Conservation (phyloP, 139 green algal genomes). For the Chlamydomonas urium region DNA sequence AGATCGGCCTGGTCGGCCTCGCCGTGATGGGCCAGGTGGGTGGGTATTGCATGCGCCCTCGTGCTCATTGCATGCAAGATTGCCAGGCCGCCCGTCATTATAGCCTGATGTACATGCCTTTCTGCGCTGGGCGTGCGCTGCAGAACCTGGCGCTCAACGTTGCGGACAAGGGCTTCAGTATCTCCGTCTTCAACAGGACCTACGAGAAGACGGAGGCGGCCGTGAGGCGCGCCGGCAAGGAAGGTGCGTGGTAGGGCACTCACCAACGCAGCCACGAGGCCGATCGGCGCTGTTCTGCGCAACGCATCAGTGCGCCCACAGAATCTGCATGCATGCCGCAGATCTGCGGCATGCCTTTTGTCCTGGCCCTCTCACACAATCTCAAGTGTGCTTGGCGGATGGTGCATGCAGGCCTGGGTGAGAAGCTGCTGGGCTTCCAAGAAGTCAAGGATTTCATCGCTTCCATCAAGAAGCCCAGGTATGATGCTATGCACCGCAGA, state of each 20-base stretch:
- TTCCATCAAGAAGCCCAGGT: slow-evolving; percentile 88
- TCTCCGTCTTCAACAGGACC: slow-evolving; percentile 95
- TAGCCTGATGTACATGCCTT: not conserved
- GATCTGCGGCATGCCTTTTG: too few species aligned
- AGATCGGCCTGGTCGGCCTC: slow-evolving; percentile 91
- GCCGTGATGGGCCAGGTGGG: slow-evolving; percentile 98
- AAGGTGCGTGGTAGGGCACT: too few species aligned
- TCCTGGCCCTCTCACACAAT: too few species aligned
- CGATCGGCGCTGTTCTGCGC: not conserved
- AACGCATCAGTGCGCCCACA: too few species aligned
- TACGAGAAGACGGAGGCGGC: slow-evolving; percentile 92
- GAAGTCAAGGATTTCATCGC: slow-evolving; percentile 90
- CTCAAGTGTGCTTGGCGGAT: too few species aligned
- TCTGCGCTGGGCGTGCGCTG: not conserved
- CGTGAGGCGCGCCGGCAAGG: slow-evolving; percentile 86
- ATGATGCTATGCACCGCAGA: slow-evolving; percentile 12
- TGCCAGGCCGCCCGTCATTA: too few species aligned
- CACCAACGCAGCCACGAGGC: not conserved
- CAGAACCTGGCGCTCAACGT: slow-evolving; percentile 99
- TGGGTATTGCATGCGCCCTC: not conserved
- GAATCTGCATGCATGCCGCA: too few species aligned
- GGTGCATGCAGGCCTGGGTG: slow-evolving; percentile 58
- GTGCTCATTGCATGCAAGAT: too few species aligned
- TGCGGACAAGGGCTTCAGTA: slow-evolving; percentile 95
- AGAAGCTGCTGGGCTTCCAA: slow-evolving; percentile 86